Conservation (phyloP, 1,284 basidiomycete genomes). For the Malassezia sympodialis region DNA sequence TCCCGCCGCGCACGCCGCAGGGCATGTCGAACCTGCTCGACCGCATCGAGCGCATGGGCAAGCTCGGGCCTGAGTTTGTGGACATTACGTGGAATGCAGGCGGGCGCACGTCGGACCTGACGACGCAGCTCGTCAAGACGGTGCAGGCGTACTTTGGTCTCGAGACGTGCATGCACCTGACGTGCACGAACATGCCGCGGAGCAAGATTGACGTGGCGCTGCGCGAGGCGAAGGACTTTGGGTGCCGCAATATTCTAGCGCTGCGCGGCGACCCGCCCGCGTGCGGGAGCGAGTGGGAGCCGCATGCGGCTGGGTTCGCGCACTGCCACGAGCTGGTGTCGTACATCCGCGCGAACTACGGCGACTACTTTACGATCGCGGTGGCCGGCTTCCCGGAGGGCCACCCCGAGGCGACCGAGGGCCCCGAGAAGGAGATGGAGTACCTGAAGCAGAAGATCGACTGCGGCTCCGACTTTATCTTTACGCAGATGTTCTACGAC, state of each 20-base stretch:
- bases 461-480: conserved; percentile 76
- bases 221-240: conserved; percentile 78
- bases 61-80: conserved; percentile 89
- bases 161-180: conserved; percentile 48
- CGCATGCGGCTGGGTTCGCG: conserved; percentile 41
- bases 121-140: conserved; percentile 74
- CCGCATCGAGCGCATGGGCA: conserved; percentile 94
- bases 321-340: conserved; percentile 42
- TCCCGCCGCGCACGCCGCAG: conserved; percentile 88
- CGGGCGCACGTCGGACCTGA: conserved; percentile 61
- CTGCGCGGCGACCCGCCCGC: conserved; percentile 59
- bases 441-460: conserved; percentile 80
- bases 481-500: conserved; percentile 94
- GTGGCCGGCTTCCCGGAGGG: conserved; percentile 57
- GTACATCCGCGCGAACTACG: conserved; percentile 42
- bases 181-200: conserved; percentile 59
- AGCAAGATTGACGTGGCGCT: conserved; percentile 87
- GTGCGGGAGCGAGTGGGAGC: conserved; percentile 52
- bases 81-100: conserved; percentile 99
- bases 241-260: conserved; percentile 89
- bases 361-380: conserved; percentile 46
- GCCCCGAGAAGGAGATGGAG: conserved; percentile 59
- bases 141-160: conserved; percentile 48
- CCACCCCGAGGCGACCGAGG: conserved; percentile 51
- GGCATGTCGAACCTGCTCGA: conserved; percentile 55